phyloP scores from a whole-genome alignment of 2,329 filamentous ascomycete genomes.

The Fusarium sp. region DNA sequence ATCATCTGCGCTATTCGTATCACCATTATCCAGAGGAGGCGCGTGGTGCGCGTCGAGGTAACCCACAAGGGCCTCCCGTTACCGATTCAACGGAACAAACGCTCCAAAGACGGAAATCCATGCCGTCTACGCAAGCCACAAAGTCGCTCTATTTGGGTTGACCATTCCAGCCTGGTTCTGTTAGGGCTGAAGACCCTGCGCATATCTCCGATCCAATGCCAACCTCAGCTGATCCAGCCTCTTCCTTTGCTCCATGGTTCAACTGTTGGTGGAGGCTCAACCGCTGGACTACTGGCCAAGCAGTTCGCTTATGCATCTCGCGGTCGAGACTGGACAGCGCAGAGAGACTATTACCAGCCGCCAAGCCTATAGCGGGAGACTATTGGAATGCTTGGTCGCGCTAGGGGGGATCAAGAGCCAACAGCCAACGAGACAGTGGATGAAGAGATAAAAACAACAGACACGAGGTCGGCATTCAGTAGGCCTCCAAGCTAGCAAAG shows the following conservation, averaged over 20 bases:
- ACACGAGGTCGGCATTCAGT: not conserved
- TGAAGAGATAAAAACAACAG: not conserved
- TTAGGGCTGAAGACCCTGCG: not conserved
- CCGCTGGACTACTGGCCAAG: not conserved
- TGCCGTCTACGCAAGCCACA: slow-evolving; percentile 21
- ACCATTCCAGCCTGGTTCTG: not conserved
- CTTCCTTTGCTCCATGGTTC: not conserved
- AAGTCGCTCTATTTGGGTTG: not conserved
- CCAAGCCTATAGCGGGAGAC: slow-evolving; percentile 16
- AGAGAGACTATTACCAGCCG: not conserved
- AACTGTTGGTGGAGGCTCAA: slow-evolving; percentile 2
- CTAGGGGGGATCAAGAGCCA: not conserved
- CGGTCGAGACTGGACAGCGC: slow-evolving; percentile 7
- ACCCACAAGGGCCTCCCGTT: not conserved
- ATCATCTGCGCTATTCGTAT: not conserved
- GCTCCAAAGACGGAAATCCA: not conserved
- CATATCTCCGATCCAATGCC: not conserved
- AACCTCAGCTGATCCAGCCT: slow-evolving; percentile 2
- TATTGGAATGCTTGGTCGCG: slow-evolving; percentile 1
- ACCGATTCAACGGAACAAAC: not conserved
- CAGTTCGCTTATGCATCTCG: slow-evolving; percentile 2
- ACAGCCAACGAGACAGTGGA: not conserved
- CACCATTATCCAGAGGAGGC: not conserved
- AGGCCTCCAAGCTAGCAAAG: not conserved
- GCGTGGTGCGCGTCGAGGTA: not conserved